Base-by-base conservation (phyloP, 164 flowering plant species). In the Chimonanthus praecox region DNA sequence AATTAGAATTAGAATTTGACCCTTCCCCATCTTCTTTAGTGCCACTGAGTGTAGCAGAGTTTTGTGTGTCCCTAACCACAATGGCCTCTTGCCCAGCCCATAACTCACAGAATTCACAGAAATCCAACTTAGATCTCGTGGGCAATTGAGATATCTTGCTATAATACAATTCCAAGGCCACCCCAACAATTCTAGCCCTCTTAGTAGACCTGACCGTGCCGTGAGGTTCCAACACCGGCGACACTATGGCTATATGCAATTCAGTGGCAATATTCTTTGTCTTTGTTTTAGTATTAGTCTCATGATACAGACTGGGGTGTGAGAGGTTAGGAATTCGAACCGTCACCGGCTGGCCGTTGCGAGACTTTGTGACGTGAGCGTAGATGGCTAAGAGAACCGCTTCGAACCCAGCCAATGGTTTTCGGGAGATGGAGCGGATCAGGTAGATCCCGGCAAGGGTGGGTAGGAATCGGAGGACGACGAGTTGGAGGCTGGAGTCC, bases 101-200 rank as follows among this genome's bases (percentile, higher is more conserved):
- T 4, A 75, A 21, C 70, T 62, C 71, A 72, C 91, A 88, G 67
- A 88, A 84, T 71, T 89, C 85, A 50, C 97, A 94, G 54, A 94
- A 91, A 2, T 92, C 97, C 4, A 89, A 71, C 79, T 94, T 94
- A 0, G 98, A 92, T 4, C 61, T 71, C 0, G 72, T 72, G 0
- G 98, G 98, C 86, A 94, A 86, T n/a, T 72, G 70, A 0, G 82
- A 70, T 0, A 91, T 85, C 74, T 84, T 88, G 47, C 81, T 83
- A 72, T 80, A 86, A 68, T 87, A 94, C 58, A 92, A 70, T 76
- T 94, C 97, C 68, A 94, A 68, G 2, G 94, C 89, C 7, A 92
- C 98, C 5, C 98, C 96, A 13, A 94, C 92, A 8, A 94, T 92
- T 3, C 90, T 71, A 1, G 94, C 97, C 49, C 98, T 76, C 51